phyloP scores from a whole-genome alignment of 441 rosid genomes.

The Raphanus hybrid region DNA sequence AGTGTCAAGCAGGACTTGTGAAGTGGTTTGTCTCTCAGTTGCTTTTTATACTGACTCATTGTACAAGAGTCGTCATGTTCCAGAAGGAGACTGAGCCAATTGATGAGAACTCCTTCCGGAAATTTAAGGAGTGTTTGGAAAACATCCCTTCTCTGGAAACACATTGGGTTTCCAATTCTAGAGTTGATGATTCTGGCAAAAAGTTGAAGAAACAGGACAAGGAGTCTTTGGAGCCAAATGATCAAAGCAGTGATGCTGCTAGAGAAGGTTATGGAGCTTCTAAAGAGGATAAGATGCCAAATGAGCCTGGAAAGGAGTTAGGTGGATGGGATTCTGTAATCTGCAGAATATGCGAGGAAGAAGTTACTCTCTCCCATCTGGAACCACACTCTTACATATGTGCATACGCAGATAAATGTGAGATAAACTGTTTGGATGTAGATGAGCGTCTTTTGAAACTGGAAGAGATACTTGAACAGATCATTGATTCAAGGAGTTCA shows the following conservation, averaged over 20 bases:
- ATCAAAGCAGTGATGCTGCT: conserved; percentile 40
- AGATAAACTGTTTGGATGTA: conserved; percentile 65
- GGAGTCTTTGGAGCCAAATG: conserved; percentile 45
- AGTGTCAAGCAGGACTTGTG: conserved; percentile 65
- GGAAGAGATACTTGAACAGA: conserved; percentile 80
- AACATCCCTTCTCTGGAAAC: conserved; percentile 76
- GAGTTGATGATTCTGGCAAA: conserved; percentile 47
- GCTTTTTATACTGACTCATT: conserved; percentile 86
- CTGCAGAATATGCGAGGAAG: conserved; percentile 87
- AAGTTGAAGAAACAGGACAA: conserved; percentile 37
- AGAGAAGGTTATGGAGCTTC: conserved; percentile 40
- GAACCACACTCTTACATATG: conserved; percentile 90
- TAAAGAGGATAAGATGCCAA: conserved; percentile 45
- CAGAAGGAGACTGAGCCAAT: conserved; percentile 76
- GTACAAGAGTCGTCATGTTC: conserved; percentile 81
- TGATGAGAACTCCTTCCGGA: conserved; percentile 67
- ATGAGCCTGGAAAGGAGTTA: conserved; percentile 47
- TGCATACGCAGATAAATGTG: conserved; percentile 90
- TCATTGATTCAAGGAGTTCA: conserved; percentile 64
- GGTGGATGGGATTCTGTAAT: conserved; percentile 63
- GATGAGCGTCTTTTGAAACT: conserved; percentile 77
- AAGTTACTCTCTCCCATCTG: conserved; percentile 71
- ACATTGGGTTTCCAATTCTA: conserved; percentile 57
- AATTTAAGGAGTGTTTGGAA: conserved; percentile 75
- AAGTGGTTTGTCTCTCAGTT: conserved; percentile 80